Conservation (phyloP, 257 asterid genomes). For the Schizonepeta tenuifolia region DNA sequence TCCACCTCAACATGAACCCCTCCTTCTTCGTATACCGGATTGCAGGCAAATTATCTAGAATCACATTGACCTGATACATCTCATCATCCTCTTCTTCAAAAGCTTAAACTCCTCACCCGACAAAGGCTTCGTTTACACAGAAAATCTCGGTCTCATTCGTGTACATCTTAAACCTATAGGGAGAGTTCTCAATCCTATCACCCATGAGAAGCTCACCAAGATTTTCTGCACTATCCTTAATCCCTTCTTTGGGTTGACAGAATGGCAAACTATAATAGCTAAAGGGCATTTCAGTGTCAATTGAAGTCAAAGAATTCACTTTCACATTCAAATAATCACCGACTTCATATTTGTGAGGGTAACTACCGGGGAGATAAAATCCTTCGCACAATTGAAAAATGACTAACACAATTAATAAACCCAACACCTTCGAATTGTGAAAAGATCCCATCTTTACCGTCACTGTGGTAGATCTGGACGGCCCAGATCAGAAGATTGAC, state of each 20-base stretch:
- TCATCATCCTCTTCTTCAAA: slow-evolving; percentile 79
- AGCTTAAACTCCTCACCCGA: slow-evolving; percentile 80
- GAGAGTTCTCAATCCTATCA: slow-evolving; percentile 87
- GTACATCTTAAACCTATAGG: slow-evolving; percentile 77
- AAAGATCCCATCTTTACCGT: slow-evolving; percentile 55
- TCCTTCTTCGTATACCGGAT: slow-evolving; percentile 71
- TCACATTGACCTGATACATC: slow-evolving; percentile 82
- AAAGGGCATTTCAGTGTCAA: slow-evolving; percentile 78
- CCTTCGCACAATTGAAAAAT: slow-evolving; percentile 55
- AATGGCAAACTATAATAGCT: slow-evolving; percentile 82
- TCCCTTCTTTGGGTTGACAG: slow-evolving; percentile 67
- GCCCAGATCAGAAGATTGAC: slow-evolving; percentile 51
- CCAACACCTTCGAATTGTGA: slow-evolving; percentile 57
- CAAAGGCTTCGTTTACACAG: slow-evolving; percentile 68
- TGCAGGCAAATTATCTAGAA: slow-evolving; percentile 84
- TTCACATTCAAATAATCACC: slow-evolving; percentile 73
- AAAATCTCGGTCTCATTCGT: slow-evolving; percentile 70
- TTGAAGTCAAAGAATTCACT: slow-evolving; percentile 83
- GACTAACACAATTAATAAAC: slow-evolving; percentile 46
- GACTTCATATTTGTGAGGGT: slow-evolving; percentile 70
- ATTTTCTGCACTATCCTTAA: slow-evolving; percentile 82
- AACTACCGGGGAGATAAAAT: slow-evolving; percentile 88
- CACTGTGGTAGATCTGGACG: slow-evolving; percentile 58
- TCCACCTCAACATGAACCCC: slow-evolving; percentile 63
- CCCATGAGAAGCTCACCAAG: slow-evolving; percentile 93